Conservation (phyloP, 2,329 filamentous ascomycete species). For the Aureobasidium sp. region DNA sequence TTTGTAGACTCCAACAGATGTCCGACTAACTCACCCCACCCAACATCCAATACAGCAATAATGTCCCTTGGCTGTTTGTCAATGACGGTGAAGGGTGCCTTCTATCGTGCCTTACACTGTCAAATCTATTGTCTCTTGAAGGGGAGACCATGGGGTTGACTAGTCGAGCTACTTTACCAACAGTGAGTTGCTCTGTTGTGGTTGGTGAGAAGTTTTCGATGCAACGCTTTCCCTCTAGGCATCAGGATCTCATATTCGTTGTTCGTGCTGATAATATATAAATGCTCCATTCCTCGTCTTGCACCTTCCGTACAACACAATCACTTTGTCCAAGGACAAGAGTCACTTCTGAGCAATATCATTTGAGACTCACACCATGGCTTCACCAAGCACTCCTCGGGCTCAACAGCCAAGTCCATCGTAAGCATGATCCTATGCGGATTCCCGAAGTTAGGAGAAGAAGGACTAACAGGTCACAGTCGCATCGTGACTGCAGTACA, state of each 20-base stretch:
- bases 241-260: neutral
- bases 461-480: neutral
- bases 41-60: slow-evolving; percentile 1
- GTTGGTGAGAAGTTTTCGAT: neutral
- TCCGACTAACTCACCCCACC: neutral
- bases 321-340: neutral
- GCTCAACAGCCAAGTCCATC: neutral
- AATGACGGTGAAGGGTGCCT: neutral
- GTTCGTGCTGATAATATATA: neutral
- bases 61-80: neutral
- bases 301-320: neutral
- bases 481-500: neutral
- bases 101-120: neutral
- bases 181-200: neutral
- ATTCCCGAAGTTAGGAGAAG: neutral
- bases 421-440: neutral
- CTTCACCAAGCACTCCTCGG: neutral
- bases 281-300: neutral
- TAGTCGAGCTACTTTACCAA: neutral
- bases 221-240: neutral
- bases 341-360: neutral
- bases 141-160: neutral
- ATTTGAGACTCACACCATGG: neutral
- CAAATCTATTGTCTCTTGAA: neutral
- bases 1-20: neutral